These are phyloP conservation scores for Arthrinium puccinioides DNA, from an alignment of 2,329 filamentous ascomycete species.

Conservation along the genomic window DNA sequence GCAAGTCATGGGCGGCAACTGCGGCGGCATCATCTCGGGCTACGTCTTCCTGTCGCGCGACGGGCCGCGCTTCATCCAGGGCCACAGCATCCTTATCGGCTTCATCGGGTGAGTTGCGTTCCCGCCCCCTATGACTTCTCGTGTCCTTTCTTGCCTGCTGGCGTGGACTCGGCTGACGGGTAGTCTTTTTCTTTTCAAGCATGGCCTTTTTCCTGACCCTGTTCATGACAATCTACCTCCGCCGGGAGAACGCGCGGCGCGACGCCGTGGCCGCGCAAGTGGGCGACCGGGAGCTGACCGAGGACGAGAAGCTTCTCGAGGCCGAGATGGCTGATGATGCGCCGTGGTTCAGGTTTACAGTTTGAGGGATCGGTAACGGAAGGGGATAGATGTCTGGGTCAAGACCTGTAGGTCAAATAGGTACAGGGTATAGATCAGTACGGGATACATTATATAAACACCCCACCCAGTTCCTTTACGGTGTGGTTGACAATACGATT, in stretches of 20 bases:
- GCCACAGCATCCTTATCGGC: conserved; percentile 30
- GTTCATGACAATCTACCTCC: conserved; percentile 24
- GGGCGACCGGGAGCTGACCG: conserved; percentile 12
- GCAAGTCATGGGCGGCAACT: conserved; percentile 52
- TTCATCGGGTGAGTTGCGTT: conserved; percentile 15
- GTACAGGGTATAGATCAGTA: too few species aligned
- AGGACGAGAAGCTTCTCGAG: conserved; percentile 21
- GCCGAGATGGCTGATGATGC: conserved; percentile 22
- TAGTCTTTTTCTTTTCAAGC: conserved; percentile 5
- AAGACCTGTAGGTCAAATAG: too few species aligned
- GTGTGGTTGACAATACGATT: too few species aligned
- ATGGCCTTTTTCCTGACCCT: conserved; percentile 23
- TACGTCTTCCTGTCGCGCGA: conserved; percentile 38
- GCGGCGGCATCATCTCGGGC: conserved; percentile 22
- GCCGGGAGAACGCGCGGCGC: conserved; percentile 21
- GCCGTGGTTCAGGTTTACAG: conserved; percentile 23
- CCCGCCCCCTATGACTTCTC: background rate
- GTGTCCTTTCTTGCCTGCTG: background rate
- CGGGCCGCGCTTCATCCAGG: conserved; percentile 26
- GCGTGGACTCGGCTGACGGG: background rate
- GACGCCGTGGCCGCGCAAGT: conserved; percentile 13
- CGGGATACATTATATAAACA: too few species aligned
- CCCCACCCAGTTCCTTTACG: too few species aligned
- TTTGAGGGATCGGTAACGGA: too few species aligned
- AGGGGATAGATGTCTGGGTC: too few species aligned